Evolutionary conservation across 2,329 filamentous ascomycete genomes (phyloP).

Genomic region (Aspergillus sp.): DNA sequence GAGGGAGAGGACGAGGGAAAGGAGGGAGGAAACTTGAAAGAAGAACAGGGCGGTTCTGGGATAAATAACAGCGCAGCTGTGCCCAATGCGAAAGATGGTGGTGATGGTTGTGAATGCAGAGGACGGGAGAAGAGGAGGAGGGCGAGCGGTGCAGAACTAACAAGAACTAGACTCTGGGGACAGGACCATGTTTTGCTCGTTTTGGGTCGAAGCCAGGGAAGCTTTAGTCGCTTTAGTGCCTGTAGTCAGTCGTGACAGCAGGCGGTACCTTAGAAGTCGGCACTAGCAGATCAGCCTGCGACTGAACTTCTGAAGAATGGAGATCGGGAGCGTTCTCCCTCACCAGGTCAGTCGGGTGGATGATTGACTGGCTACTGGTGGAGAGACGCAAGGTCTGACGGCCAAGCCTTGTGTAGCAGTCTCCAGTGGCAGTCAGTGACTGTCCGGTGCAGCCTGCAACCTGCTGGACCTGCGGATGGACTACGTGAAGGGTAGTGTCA

Average conservation of each 20-base stretch:
- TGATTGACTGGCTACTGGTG: constrained; percentile 12
- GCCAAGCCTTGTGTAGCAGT: constrained; percentile 20
- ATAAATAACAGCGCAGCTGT: constrained; percentile 3
- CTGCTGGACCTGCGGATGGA: not conserved
- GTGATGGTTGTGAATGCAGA: not conserved
- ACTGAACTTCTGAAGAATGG: not conserved
- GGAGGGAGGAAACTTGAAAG: not conserved
- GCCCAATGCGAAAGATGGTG: constrained; percentile 7
- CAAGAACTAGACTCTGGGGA: constrained; percentile 12
- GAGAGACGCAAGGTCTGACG: constrained; percentile 20
- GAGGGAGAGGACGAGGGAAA: not conserved
- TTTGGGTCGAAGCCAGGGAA: constrained; percentile 9
- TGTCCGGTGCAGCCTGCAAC: not conserved
- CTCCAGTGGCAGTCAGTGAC: too few species aligned
- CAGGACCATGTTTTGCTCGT: not conserved
- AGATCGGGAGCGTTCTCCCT: not conserved
- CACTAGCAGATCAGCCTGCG: not conserved
- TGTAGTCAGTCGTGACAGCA: not conserved
- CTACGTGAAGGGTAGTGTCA: not conserved
- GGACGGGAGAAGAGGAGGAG: not conserved
- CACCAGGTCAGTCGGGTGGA: constrained; percentile 10
- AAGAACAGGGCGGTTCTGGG: constrained; percentile 13
- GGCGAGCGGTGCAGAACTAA: constrained; percentile 7
- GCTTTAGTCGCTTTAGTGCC: constrained; percentile 4
- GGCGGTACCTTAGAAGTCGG: not conserved